phyloP scores from a whole-genome alignment of 1,139 yeast genomes.

The Geotrichum histeridarum region DNA sequence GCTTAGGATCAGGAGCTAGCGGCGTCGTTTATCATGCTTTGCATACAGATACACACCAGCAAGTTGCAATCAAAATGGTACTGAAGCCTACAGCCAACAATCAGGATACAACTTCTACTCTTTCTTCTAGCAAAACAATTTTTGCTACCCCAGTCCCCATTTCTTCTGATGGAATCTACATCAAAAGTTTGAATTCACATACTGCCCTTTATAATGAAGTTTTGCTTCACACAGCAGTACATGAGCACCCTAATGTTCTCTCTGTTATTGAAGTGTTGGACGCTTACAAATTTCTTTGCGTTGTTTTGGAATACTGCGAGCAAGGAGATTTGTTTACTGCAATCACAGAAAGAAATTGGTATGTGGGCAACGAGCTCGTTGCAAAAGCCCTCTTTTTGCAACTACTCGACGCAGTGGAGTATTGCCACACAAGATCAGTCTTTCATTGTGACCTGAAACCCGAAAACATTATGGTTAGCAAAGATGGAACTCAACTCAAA shows the following conservation, averaged over 20 bases:
- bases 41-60: slow-evolving; percentile 47
- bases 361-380: slow-evolving; percentile 47
- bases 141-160: slow-evolving; percentile 26
- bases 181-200: slow-evolving; percentile 24
- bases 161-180: slow-evolving; percentile 25
- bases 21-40: slow-evolving; percentile 75
- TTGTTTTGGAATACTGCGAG: slow-evolving; percentile 77
- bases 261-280: slow-evolving; percentile 67
- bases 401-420: slow-evolving; percentile 63
- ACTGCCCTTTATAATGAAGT: slow-evolving; percentile 54
- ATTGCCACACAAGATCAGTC: slow-evolving; percentile 61
- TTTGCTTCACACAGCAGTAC: slow-evolving; percentile 66
- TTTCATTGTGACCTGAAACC: slow-evolving; percentile 92
- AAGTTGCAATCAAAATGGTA: slow-evolving; percentile 70
- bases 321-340: slow-evolving; percentile 79
- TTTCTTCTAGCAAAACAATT: neutral
- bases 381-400: slow-evolving; percentile 73
- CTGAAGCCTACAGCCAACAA: slow-evolving; percentile 40
- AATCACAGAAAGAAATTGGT: slow-evolving; percentile 63
- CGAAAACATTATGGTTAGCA: slow-evolving; percentile 71
- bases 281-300: slow-evolving; percentile 44
- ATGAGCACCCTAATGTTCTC: slow-evolving; percentile 68
- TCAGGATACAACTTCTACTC: neutral
- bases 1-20: slow-evolving; percentile 86
- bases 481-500: slow-evolving; percentile 54